Percentiles rank a stretch among this genome's conserved stretches.
Evolutionary conservation across 2,329 filamentous ascomycete genomes (phyloP).

Genomic region (Colletotrichum musicola): DNA sequence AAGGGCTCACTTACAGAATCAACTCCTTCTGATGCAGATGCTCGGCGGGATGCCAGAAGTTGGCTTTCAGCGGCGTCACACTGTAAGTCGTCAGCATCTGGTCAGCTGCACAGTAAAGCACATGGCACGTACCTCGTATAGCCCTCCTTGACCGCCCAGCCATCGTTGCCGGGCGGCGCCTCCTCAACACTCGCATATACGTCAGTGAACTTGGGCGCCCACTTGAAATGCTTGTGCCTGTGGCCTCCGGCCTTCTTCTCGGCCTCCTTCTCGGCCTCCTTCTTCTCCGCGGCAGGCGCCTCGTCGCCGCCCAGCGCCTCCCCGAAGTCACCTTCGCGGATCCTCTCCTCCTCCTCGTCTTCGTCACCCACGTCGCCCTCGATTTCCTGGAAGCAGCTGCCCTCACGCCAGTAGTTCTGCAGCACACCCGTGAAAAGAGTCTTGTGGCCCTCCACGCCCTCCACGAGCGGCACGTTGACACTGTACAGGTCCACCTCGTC

Average conservation of each 20-base stretch:
- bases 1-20: conserved; percentile 79
- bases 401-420: conserved; percentile 90
- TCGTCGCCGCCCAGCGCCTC: conserved; percentile 48
- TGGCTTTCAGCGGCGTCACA: conserved; percentile 90
- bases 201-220: conserved; percentile 88
- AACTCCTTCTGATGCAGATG: conserved; percentile 78
- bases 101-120: neutral
- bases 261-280: conserved; percentile 50
- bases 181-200: conserved; percentile 90
- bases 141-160: conserved; percentile 90
- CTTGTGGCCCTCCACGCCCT: conserved; percentile 77
- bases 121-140: conserved; percentile 78
- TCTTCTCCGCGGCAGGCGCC: conserved; percentile 1
- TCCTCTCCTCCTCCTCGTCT: conserved; percentile 78
- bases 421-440: conserved; percentile 88
- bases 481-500: conserved; percentile 84
- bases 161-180: conserved; percentile 85
- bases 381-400: conserved; percentile 87
- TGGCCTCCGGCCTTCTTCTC: conserved; percentile 57
- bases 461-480: conserved; percentile 89
- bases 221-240: conserved; percentile 91
- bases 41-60: conserved; percentile 83
- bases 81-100: conserved; percentile 58
- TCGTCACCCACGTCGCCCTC: conserved; percentile 74
- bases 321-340: conserved; percentile 74